These are phyloP conservation scores for Boehmeria nivea DNA, from an alignment of 306 rosid species.

Conservation along the genomic window DNA sequence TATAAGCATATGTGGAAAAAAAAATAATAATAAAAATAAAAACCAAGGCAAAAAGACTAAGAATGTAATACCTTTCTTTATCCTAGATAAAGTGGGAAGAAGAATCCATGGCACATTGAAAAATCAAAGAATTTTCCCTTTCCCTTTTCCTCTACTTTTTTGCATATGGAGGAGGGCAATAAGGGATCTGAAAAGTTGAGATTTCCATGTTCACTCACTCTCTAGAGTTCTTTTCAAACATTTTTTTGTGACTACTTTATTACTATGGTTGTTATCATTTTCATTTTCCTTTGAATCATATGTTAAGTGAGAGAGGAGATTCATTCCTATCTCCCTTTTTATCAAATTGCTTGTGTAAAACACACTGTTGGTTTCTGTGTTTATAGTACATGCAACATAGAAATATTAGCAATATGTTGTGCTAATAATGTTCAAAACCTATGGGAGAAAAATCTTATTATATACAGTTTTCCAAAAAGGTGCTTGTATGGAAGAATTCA, in stretches of 20 bases:
- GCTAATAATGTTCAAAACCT: too few species aligned
- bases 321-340: not conserved
- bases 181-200: constrained; percentile 21
- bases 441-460: too few species aligned
- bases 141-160: constrained; percentile 2
- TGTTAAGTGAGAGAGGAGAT: not conserved
- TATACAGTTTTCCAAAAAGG: not conserved
- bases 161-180: constrained; percentile 31
- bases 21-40: too few species aligned
- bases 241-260: not conserved
- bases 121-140: constrained; percentile 34
- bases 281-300: not conserved
- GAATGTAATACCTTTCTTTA: constrained; percentile 74
- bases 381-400: too few species aligned
- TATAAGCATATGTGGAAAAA: constrained; percentile 25
- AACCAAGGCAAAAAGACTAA: constrained; percentile 31
- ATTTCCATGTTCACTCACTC: constrained; percentile 17
- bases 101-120: constrained; percentile 46
- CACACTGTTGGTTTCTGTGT: not conserved
- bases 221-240: constrained; percentile 7
- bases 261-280: not conserved
- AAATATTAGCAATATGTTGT: not conserved
- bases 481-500: not conserved
- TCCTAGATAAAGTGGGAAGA: constrained; percentile 41
- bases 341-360: not conserved